Base-by-base conservation (phyloP, 305 asterid genomes). In the Fraxinus albicans region DNA sequence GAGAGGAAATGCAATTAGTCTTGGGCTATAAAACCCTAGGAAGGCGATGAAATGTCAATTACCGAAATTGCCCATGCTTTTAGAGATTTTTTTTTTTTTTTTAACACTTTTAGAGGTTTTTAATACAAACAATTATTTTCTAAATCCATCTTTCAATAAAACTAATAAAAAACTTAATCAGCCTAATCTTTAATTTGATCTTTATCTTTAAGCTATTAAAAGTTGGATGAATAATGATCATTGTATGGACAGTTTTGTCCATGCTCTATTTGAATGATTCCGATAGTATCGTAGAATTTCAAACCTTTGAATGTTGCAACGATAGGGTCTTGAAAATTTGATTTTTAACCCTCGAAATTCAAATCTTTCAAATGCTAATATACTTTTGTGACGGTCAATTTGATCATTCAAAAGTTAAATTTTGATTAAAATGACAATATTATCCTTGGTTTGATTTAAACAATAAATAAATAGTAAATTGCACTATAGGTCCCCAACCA, bases 61-160 rank as follows among this genome's bases (percentile, higher is more conserved):
- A 79, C 87, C 21, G 44, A 83, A 79, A 31, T 81, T 76, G 79
- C 77, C 47, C 77, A 17, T 34, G 12, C 3, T 19, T 58, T 6
- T 58, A 58, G 69, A 8, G 84, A 86, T 87, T 95, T 97, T 67
- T 93, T 93, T 94, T 93, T 93, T 53, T 47, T 3, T 4, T 15
- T 17, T 4, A 38, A 47, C 19, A 17, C n/a, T n/a, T 55, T 55
- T 6, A 55, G 67, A 55, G 67, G 27, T 55, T 55, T 31, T 58
- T 6, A 19, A 19, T 19, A 21, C 70, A 21, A n/a, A 60, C 70
- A 60, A 60, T 23, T 8, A 21, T 63, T 23, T 63, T 58, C 15
- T 21, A 23, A 21, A 63, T 8, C 15, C 33, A 23, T 63, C 33
- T 21, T 63, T 63, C 72, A 63, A 23, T 3, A 6, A 21, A 60